Percentiles rank a stretch among this genome's conserved stretches.
These are phyloP conservation scores for Boletus rufocinnamomeus DNA, from an alignment of 768 basidiomycete genomes.

Conservation along the genomic window DNA sequence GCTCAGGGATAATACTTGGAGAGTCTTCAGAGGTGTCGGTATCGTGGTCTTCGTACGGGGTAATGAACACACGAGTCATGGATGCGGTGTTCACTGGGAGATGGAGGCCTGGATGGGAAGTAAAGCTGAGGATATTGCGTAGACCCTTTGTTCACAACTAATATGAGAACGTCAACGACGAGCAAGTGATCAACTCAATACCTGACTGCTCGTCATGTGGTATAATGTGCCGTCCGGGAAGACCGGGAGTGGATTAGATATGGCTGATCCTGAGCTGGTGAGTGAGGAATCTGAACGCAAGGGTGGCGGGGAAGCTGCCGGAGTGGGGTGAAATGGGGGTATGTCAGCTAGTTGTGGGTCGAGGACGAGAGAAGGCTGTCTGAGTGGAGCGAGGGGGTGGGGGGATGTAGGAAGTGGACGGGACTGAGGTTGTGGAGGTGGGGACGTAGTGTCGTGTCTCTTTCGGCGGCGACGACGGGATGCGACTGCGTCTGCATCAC, in stretches of 20 bases:
- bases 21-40: slow-evolving; percentile 17
- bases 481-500: slow-evolving; percentile 27
- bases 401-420: neutral
- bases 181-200: slow-evolving; percentile 30
- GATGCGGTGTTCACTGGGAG: slow-evolving; percentile 1
- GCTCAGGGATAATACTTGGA: slow-evolving; percentile 46
- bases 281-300: slow-evolving; percentile 2
- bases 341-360: slow-evolving; percentile 31
- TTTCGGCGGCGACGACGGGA: slow-evolving; percentile 30
- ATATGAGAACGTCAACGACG: slow-evolving; percentile 28
- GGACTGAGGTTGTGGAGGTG: slow-evolving; percentile 4
- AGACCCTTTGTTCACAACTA: slow-evolving; percentile 27
- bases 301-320: neutral
- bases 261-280: slow-evolving; percentile 9
- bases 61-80: slow-evolving; percentile 6
- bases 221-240: slow-evolving; percentile 14
- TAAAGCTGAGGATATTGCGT: slow-evolving; percentile 4
- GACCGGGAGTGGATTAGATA: slow-evolving; percentile 11
- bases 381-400: slow-evolving; percentile 4
- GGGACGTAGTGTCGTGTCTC: slow-evolving; percentile 4
- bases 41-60: slow-evolving; percentile 15
- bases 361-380: slow-evolving; percentile 17
- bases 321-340: slow-evolving; percentile 16
- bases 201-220: slow-evolving; percentile 30
- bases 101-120: slow-evolving; percentile 7